Base-by-base conservation (phyloP, 805 yeast genomes). In the Metschnikowia noctiluminum region DNA sequence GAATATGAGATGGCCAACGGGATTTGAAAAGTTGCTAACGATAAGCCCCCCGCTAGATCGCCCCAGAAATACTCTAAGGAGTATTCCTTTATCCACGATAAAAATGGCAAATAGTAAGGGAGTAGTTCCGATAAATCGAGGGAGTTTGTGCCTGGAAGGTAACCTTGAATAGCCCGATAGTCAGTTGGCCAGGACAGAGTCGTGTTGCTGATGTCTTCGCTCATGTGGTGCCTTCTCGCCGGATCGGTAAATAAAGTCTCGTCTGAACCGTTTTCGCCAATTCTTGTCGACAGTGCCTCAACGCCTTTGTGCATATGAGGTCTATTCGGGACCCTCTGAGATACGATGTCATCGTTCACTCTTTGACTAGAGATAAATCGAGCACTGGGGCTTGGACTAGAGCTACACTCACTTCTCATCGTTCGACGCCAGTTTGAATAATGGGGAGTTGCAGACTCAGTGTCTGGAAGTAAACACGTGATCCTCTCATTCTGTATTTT, bases 1-100 rank as follows among this genome's bases (percentile, higher is more conserved):
- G 77, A 69, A 50, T 71, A 73, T 2, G 76, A 71, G 15, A 73
- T 52, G 6, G 90, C 85, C 46, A 92, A 71, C 1, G 99, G 98
- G 42, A 92, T 81, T 63, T 91, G 97, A 66, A 90, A 92, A 5
- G 94, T 85, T 0, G 96, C 97, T 34, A 91, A 65, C 0, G 97
- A 84, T 5, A 89, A 59, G 0, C 99, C 98, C 2, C 97, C 96
- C 14, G 85, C 66, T 8, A 87, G 60, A 61, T 92, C 99, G 16
- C 76, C 77, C 2, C 79, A 26, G 38, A 84, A 67, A 51, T 50
- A 68, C n/a, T 48, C 52, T 1, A 52, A 38, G 40, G 56, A 54
- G 54, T 87, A 87, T 7, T 74, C 58, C 6, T 79, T 77, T n/a
- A 84, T 52, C 94, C 94, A 87, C 0, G 83, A 73, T 40, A 77